Conservation (phyloP, 2,329 filamentous ascomycete species). For the Juglanconis juglandina region DNA sequence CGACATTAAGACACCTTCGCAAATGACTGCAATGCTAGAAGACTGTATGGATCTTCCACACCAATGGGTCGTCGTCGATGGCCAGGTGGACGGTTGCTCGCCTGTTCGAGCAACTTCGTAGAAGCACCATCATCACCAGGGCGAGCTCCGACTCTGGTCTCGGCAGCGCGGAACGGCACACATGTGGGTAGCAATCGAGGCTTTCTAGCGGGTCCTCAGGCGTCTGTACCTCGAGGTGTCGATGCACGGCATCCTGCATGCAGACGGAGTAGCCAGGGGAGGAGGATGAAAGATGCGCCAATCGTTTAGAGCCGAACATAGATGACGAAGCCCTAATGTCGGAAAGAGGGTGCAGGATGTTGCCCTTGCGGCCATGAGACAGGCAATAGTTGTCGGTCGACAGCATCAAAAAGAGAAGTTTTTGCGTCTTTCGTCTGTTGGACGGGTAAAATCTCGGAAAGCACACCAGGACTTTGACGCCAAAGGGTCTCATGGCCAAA, state of each 20-base stretch:
- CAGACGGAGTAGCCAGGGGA: background rate
- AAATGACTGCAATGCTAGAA: background rate
- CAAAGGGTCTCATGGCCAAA: background rate
- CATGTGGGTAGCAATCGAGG: background rate
- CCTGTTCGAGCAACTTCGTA: background rate
- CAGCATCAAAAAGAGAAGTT: background rate
- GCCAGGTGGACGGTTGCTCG: background rate
- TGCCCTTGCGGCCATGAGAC: background rate
- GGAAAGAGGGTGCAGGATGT: background rate
- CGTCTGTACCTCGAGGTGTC: slow-evolving; percentile 3
- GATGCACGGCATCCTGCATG: slow-evolving; percentile 6
- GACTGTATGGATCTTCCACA: background rate
- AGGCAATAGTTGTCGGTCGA: background rate
- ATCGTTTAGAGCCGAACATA: background rate
- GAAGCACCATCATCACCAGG: background rate
- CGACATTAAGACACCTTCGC: background rate
- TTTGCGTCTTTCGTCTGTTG: background rate
- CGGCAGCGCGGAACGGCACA: background rate
- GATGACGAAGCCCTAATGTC: background rate
- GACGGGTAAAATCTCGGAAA: background rate
- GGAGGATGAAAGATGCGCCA: background rate
- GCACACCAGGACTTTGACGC: background rate
- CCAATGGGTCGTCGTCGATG: background rate
- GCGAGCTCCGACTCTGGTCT: background rate
- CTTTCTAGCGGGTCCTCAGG: background rate